A percentile compares a stretch with the other conserved stretches of the same genome.
phyloP scores from a whole-genome alignment of 2,329 filamentous ascomycete species.

The Colletotrichum zoysiae region DNA sequence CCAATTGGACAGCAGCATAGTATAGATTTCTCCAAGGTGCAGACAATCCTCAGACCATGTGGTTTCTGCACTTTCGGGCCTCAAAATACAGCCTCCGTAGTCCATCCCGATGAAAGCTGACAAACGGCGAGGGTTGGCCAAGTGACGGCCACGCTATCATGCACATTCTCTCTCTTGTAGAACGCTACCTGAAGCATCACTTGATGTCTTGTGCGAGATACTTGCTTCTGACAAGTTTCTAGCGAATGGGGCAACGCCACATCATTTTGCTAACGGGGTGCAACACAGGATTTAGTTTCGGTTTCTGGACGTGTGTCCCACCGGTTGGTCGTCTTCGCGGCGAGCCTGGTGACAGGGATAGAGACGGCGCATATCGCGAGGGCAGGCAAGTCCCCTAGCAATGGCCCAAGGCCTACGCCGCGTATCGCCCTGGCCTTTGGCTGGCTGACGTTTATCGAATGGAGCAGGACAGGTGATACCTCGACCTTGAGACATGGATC shows the following conservation, averaged over 20 bases:
- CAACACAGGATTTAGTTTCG: neutral
- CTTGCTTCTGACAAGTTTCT: neutral
- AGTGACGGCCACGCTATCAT: neutral
- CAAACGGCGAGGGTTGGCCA: neutral
- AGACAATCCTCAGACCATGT: neutral
- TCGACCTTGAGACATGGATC: neutral
- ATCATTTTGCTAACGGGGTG: neutral
- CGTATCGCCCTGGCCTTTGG: neutral
- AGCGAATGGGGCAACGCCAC: constrained; percentile 23
- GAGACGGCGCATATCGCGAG: neutral
- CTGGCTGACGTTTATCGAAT: neutral
- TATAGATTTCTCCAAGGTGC: too few relatives aligned
- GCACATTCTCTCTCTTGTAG: neutral
- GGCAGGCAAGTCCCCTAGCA: neutral
- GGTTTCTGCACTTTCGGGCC: neutral
- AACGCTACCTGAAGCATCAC: neutral
- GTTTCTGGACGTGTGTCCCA: neutral
- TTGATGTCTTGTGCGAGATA: neutral
- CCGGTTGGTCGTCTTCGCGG: neutral
- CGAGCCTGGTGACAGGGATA: neutral
- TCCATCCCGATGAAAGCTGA: neutral
- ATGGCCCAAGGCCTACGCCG: neutral
- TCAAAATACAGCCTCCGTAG: neutral
- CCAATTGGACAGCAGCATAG: neutral
- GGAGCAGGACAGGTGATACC: too few relatives aligned